Conservation (phyloP, 208 protist species). For the Balamuthia mandrillaris region DNA sequence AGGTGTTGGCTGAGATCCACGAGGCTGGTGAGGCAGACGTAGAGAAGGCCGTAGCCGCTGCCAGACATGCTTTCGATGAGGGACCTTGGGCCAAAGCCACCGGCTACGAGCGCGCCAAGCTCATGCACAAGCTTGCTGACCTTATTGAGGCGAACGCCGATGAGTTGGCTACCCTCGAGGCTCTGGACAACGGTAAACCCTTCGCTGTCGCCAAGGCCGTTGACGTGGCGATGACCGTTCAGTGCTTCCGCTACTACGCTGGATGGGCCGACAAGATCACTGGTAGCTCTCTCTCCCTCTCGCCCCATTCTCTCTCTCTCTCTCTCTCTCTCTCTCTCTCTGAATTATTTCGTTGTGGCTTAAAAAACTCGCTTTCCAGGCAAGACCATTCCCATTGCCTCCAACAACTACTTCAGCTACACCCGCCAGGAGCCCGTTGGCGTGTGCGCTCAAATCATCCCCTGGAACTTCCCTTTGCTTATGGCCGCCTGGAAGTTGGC, state of each 20-base stretch:
- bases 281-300: too few species aligned
- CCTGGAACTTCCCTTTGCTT: constrained; percentile 73
- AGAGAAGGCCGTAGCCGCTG: constrained; percentile 78
- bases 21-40: constrained; percentile 79
- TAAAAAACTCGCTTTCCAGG: too few species aligned
- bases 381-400: constrained; percentile 60
- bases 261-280: constrained; percentile 83
- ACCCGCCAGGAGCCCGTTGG: constrained; percentile 77
- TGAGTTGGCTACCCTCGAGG: constrained; percentile 78
- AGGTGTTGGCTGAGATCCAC: constrained; percentile 75
- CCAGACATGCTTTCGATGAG: constrained; percentile 71
- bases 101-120: constrained; percentile 57
- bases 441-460: constrained; percentile 78
- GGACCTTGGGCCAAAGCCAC: neutral
- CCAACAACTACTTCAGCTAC: constrained; percentile 69
- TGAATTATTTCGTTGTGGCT: too few species aligned
- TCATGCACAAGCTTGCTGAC: constrained; percentile 78
- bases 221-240: constrained; percentile 69
- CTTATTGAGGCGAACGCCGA: constrained; percentile 71
- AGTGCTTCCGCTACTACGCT: constrained; percentile 63
- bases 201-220: constrained; percentile 58
- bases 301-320: too few species aligned
- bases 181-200: constrained; percentile 84
- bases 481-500: constrained; percentile 69
- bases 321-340: too few species aligned